Evolutionary conservation across 768 basidiomycete species (phyloP), one percentile per base, ranked within the genome.

Genomic region (Rhodotorula toruloides): DNA sequence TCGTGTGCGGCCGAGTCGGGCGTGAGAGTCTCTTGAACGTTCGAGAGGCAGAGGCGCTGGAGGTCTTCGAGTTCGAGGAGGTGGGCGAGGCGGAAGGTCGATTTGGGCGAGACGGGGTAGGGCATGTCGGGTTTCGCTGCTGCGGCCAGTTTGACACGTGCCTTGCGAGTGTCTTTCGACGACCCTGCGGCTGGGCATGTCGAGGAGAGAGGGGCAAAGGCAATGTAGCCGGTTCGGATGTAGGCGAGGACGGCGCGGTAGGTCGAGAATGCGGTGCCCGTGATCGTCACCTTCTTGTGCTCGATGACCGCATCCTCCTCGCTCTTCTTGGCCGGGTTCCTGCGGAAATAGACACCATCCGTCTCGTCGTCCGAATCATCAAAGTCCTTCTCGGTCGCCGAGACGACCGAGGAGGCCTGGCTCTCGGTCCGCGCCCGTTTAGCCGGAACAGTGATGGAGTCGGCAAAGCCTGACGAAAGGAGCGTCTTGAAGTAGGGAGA

Each of bases 341-440:
- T 36, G 14, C 17, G 2, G 31, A 1, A 12, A 32, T 13, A 22
- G 44, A 37, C 13, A 22, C 22, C 21, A 34, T 63, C 61, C 36
- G 54, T 34, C 36, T 63, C 61, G 36, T 32, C 34, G 46, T 63
- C 61, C 53, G 61, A 62, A 12, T 62, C 61, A n/a, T 46, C 61
- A 19, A 11, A 39, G 44, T 46, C 36, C 27, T 37, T 36, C 39
- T 44, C 42, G 2, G 32, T 0, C 25, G 42, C 14, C 4, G 1
- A 2, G 11, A 32, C 9, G 9, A 21, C 16, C 1, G 22, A 19
- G 19, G 50, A 9, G 22, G 32, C 22, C 16, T 31, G 1, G 7
- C 16, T n/a, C 12, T 6, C 25, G 39, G n/a, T 32, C 12, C 10
- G 53, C 39, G 39, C 37, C 7, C n/a, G 22, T 29, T 43, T 55